phyloP scores from a whole-genome alignment of 1,284 basidiomycete species.

The Cryptococcus sp. region DNA sequence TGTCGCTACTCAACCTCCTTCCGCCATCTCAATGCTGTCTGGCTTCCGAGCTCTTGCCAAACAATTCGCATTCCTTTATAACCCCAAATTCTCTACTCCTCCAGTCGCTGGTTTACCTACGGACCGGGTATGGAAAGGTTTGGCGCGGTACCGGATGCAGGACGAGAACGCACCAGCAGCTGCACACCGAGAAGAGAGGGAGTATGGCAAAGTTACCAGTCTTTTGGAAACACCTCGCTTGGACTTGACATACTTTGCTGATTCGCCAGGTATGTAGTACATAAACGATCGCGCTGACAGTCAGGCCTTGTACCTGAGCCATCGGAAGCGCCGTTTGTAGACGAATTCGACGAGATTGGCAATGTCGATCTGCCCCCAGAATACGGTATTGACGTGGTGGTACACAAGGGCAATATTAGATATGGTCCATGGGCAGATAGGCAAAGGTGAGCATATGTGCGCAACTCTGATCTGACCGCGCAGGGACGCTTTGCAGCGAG shows the following conservation, averaged over 20 bases:
- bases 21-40: slow-evolving; percentile 35
- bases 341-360: slow-evolving; percentile 65
- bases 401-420: slow-evolving; percentile 69
- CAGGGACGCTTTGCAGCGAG: slow-evolving; percentile 72
- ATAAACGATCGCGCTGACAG: slow-evolving; percentile 45
- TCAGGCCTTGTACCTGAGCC: slow-evolving; percentile 48
- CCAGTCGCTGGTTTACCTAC: slow-evolving; percentile 41
- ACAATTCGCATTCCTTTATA: slow-evolving; percentile 39
- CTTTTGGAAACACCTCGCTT: slow-evolving; percentile 73
- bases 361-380: slow-evolving; percentile 87
- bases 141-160: slow-evolving; percentile 53
- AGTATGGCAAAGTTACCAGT: slow-evolving; percentile 84
- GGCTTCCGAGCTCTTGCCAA: slow-evolving; percentile 44
- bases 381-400: slow-evolving; percentile 82
- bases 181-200: slow-evolving; percentile 52
- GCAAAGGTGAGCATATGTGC: slow-evolving; percentile 62
- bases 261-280: slow-evolving; percentile 56
- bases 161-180: slow-evolving; percentile 19
- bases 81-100: slow-evolving; percentile 41
- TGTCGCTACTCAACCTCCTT: slow-evolving; percentile 38
- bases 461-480: neutral
- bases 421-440: slow-evolving; percentile 96
- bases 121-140: slow-evolving; percentile 53
- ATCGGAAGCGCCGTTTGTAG: slow-evolving; percentile 54
- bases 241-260: slow-evolving; percentile 79